Base-by-base conservation (phyloP, 495 filamentous ascomycete genomes). In the Aspergillus wentii region DNA sequence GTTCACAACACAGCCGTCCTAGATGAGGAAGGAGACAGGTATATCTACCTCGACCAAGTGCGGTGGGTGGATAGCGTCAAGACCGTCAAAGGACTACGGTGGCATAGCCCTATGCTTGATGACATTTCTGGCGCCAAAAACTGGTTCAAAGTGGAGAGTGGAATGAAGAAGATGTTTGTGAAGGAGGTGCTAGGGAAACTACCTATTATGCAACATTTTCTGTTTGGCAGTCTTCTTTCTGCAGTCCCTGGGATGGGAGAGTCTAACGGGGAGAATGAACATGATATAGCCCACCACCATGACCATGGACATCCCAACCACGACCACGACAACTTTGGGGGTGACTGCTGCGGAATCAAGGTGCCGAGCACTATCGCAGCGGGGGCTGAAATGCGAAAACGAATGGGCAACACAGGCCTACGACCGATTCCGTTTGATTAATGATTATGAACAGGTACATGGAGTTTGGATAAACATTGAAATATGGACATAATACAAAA, bases 91-190 rank as follows among this genome's bases (percentile, higher is more conserved):
- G 91, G 91, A 8, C 66, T 99, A 46, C 76, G 94, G 30, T 99
- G 92, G 92, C 92, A 97, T 55, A 90, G 85, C 48, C 92, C 92
- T 1, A 96, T 99, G 94, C 73, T 99, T 22, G 94, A 99, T 54
- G 92, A 99, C 56, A 97, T 99, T 41, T 89, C 83, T 2, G 80
- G 83, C n/a, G 85, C 92, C 4, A 88, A 88, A 58, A 85, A 72
- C 40, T 99, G 92, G 92, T 66, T 48, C 38, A 97, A 99, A 65
- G 83, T 99, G 31, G 91, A 95, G 54, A 85, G 72, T 14, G 92
- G 92, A 6, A 95, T 99, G 92, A 75, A 85, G 46, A 81, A 85
- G 48, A 99, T 97, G 92, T 97, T 97, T 55, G 77, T 89, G 31
- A 82, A 78, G 27, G 94, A 99, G 59, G 90, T 99, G 1, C 64